Evolutionary conservation across 1,139 yeast species (phyloP), one percentile per base, ranked within the genome.

Genomic region (Pneumocystis jirovecii): DNA sequence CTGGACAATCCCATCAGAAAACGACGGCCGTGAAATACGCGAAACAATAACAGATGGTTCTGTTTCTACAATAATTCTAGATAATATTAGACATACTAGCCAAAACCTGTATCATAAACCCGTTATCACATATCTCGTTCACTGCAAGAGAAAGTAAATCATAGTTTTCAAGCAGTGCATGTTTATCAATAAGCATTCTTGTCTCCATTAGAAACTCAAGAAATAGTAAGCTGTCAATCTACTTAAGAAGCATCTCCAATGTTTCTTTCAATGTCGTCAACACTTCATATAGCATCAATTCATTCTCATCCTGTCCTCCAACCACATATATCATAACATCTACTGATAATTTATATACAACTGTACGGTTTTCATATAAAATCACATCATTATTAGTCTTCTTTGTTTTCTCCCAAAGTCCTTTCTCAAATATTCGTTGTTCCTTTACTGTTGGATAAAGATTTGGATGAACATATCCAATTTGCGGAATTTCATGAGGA

Each of bases 71-170:
- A 95, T 85, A 69, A 93, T 84, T 37, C 97, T 96, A 68, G 74
- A 73, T 31, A 40, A 56, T 34, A 37, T n/a, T 42, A 60, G 8
- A 31, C 25, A 31, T 40, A 15, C 17, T 31, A 31, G 19, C 15
- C 25, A 17, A 31, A 21, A n/a, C n/a, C 25, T 25, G 19, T 17
- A 31, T 44, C 42, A 3, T 31, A 17, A n/a, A 40, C 61, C 71
- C 73, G 71, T 88, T 95, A 74, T 93, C 98, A 66, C 93, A 80
- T 34, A 95, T 83, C 77, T 93, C 98, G 75, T 93, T 98, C 63
- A 91, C 82, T 10, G 95, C 89, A 74, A 93, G 82, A 63, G 89
- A 81, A 64, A 90, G 86, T 79, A 89, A 80, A 75, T 93, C 99
- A 74, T 86, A 93, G 74, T 87, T 84, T 70, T 89, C 96, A 72